These are phyloP conservation scores for Oxyria digyna DNA, from an alignment of 148 eudicot species.

Conservation along the genomic window DNA sequence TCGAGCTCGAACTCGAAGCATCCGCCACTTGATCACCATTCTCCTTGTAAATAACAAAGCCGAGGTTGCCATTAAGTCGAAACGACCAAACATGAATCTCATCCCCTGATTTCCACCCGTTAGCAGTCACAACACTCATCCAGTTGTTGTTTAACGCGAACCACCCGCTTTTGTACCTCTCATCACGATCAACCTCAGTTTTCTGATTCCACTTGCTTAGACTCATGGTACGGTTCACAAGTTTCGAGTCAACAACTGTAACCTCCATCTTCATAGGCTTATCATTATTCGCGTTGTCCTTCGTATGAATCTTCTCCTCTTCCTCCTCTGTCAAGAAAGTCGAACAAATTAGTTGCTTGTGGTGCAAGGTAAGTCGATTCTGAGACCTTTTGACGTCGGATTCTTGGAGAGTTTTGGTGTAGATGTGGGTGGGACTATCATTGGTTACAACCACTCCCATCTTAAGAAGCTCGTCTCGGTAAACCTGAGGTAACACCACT, in stretches of 20 bases:
- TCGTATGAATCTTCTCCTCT: background rate
- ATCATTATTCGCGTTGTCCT: background rate
- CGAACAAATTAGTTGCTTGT: background rate
- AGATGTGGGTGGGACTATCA: background rate
- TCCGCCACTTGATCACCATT: background rate
- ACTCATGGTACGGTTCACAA: background rate
- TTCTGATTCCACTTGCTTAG: background rate
- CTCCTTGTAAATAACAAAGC: background rate
- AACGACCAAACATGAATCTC: background rate
- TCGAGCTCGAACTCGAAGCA: too few relatives aligned
- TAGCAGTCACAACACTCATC: background rate
- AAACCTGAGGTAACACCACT: background rate
- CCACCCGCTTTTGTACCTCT: background rate
- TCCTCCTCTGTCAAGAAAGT: background rate
- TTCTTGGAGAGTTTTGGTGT: background rate
- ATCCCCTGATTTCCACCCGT: background rate
- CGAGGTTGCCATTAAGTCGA: background rate
- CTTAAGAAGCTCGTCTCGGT: background rate
- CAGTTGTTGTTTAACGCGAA: background rate
- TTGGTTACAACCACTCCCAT: background rate
- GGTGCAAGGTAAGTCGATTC: background rate
- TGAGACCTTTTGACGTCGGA: background rate
- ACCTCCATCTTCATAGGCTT: background rate
- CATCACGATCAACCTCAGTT: background rate
- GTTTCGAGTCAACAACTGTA: background rate